Conservation (phyloP, 2,329 filamentous ascomycete species). For the Alternaria atra region DNA sequence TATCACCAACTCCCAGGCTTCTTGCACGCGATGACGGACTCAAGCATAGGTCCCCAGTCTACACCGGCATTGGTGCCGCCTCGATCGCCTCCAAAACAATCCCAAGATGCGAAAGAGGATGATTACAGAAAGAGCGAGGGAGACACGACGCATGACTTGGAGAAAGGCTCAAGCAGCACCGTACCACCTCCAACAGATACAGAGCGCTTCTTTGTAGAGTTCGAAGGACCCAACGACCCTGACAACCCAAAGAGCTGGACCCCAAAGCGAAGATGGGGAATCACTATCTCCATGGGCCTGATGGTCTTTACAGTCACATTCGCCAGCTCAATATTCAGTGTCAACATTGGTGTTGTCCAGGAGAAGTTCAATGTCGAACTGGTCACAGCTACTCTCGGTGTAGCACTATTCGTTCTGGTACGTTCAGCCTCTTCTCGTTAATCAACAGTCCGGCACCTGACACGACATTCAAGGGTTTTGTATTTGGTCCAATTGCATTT, state of each 20-base stretch:
- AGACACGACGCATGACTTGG: conserved; percentile 12
- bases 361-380: conserved; percentile 57
- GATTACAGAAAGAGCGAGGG: conserved; percentile 17
- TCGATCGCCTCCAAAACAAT: not conserved
- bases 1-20: not conserved
- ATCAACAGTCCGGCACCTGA: not conserved
- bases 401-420: conserved; percentile 57
- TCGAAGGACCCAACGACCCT: conserved; percentile 75
- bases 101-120: not conserved
- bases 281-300: conserved; percentile 70
- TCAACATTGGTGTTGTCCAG: conserved; percentile 65
- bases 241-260: conserved; percentile 77
- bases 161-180: conserved; percentile 10
- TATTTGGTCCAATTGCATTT: conserved; percentile 53
- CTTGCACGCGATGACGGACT: conserved; percentile 2
- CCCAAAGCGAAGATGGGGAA: conserved; percentile 71
- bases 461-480: conserved; percentile 56
- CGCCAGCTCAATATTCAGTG: conserved; percentile 66
- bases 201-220: conserved; percentile 66
- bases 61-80: not conserved
- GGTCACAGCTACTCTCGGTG: conserved; percentile 60
- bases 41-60: not conserved
- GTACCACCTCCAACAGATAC: conserved; percentile 24
- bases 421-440: not conserved
- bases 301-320: conserved; percentile 54